Evolutionary conservation across 2,329 filamentous ascomycete genomes (phyloP), one percentile per base, ranked within the genome.

Genomic region (Corniculantispora saksenae): DNA sequence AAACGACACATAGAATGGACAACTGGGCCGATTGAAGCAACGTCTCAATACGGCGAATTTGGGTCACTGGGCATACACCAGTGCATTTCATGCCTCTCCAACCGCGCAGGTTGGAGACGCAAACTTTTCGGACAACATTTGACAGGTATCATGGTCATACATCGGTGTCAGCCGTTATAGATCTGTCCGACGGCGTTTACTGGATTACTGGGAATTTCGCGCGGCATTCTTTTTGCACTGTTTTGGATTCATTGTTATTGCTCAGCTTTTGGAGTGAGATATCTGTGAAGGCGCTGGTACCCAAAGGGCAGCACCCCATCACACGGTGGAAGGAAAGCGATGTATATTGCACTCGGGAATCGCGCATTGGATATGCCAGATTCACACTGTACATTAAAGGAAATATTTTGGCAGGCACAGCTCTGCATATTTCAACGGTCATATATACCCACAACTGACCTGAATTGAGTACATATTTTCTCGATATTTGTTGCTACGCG

Each of bases 361-460:
- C 62, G 35, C 29, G n/a, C 45, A 58, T 21, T 38, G 45, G 45
- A 48, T 23, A 35, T 45, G 50, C n/a, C 40, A 21, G 29, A 38
- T 27, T 35, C 54, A 54, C 47, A 53, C 62, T 64, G 62, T 64
- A 64, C 56, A 64, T 54, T 64, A 60, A 32, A 27, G 27, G 43
- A 63, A 61, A 56, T 56, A 63, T n/a, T 47, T 21, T n/a, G n/a
- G 27, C 51, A 35, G 51, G 54, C 21, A n/a, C 29, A n/a, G 32
- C 21, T 58, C 32, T 45, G 35, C 29, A 32, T 25, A 55, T 60
- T 40, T 58, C 53, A 64, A 27, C 53, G 55, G 54, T 60, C 62
- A 60, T 59, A 64, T 64, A 64, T n/a, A n/a, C 62, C 62, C 62
- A 51, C 35, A 56, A 48, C 51, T 50, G 61, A 51, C 51, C 60